phyloP scores from a whole-genome alignment of 2,329 filamentous ascomycete species.

The Paradendryphiella salina region DNA sequence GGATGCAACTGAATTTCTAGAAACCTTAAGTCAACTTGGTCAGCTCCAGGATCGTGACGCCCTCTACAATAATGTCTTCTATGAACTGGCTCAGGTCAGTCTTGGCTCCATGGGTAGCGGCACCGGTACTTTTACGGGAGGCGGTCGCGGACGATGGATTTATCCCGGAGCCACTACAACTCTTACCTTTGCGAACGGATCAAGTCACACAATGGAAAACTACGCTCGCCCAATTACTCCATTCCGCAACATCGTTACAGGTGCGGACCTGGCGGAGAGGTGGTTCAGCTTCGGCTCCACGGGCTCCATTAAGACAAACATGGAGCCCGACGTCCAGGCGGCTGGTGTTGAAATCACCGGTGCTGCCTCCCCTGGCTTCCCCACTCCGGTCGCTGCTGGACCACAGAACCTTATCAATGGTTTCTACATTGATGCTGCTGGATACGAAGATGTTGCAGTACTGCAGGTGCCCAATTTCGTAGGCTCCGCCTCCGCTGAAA shows the following conservation, averaged over 20 bases:
- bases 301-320: neutral
- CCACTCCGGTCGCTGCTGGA: constrained; percentile 47
- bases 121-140: constrained; percentile 50
- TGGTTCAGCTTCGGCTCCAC: constrained; percentile 42
- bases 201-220: constrained; percentile 48
- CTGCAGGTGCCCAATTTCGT: constrained; percentile 51
- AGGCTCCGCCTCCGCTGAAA: constrained; percentile 22
- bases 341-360: constrained; percentile 10
- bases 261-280: constrained; percentile 47
- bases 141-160: constrained; percentile 49
- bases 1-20: constrained; percentile 55
- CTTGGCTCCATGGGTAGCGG: constrained; percentile 48
- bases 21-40: constrained; percentile 53
- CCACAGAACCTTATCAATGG: constrained; percentile 50
- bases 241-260: constrained; percentile 48
- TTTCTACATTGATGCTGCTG: constrained; percentile 51
- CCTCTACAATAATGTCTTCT: constrained; percentile 58
- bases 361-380: constrained; percentile 48
- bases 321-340: constrained; percentile 1
- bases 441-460: constrained; percentile 52
- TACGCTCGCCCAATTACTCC: constrained; percentile 47
- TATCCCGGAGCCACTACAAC: constrained; percentile 52
- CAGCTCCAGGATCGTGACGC: constrained; percentile 61
- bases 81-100: constrained; percentile 50
- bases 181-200: constrained; percentile 52